Evolutionary conservation across 2,329 filamentous ascomycete genomes (phyloP).

Genomic region (Xylariaceae sp.): DNA sequence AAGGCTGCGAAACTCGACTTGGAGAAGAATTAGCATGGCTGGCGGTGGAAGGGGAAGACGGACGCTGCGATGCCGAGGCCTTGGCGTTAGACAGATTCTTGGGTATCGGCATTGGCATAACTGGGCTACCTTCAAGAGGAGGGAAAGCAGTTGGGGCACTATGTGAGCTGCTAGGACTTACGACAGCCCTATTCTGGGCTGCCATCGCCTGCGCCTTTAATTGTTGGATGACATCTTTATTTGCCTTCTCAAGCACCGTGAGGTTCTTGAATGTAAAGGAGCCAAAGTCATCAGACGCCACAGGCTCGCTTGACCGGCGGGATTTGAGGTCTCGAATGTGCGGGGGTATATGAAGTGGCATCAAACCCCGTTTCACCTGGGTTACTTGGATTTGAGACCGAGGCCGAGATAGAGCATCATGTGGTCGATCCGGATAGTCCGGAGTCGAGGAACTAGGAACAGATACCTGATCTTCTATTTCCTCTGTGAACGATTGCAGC

Average conservation of each 20-base stretch:
- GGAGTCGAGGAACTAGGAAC: conserved; percentile 66
- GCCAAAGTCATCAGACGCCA: conserved; percentile 86
- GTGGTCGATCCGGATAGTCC: conserved; percentile 82
- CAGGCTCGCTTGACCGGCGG: conserved; percentile 83
- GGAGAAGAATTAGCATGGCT: conserved; percentile 82
- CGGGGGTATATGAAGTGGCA: conserved; percentile 93
- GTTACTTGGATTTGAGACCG: conserved; percentile 69
- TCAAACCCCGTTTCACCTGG: conserved; percentile 81
- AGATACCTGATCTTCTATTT: conserved; percentile 83
- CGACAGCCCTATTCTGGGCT: conserved; percentile 48
- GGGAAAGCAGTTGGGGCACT: conserved; percentile 56
- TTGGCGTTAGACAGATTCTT: conserved; percentile 79
- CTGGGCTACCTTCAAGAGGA: conserved; percentile 76
- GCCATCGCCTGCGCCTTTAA: conserved; percentile 84
- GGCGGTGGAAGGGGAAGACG: conserved; percentile 77
- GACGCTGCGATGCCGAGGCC: conserved; percentile 56
- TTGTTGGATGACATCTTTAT: conserved; percentile 98
- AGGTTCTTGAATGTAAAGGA: conserved; percentile 97
- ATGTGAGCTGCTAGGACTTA: conserved; percentile 40
- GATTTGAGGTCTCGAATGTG: conserved; percentile 90
- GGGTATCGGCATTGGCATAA: conserved; percentile 73
- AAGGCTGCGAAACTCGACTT: conserved; percentile 71
- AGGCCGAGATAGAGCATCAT: conserved; percentile 88
- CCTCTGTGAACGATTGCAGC: conserved; percentile 84
- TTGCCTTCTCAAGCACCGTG: conserved; percentile 92